A percentile compares a stretch with the other conserved stretches of the same genome.
Evolutionary conservation across 345 rosid species (phyloP).

Genomic region (sweet orange (Citrus sinensis)): DVS_A1.0 CM039163.1:44089501-44090000

Average conservation of each 20-base stretch:
- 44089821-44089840: conserved; percentile 92
- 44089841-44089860: conserved; percentile 66
- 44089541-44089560: neutral
- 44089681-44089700: neutral
- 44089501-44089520: neutral
- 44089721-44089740: neutral
- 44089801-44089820: conserved; percentile 37
- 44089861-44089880: conserved; percentile 73
- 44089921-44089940: conserved; percentile 56
- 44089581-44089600: neutral
- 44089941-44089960: conserved; percentile 72
- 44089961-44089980: conserved; percentile 70
- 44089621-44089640: neutral
- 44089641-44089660: neutral
- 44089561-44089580: neutral
- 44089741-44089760: neutral
- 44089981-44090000: conserved; percentile 55
- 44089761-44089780: conserved; percentile 32
- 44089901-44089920: conserved; percentile 77
- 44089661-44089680: neutral
- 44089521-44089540: neutral
- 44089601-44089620: neutral
- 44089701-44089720: neutral
- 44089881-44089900: conserved; percentile 75
- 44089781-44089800: conserved; percentile 50